A percentile compares a stretch with the other conserved stretches of the same genome.
Conservation (phyloP, 345 rosid species). For the Kandelia obovata region DNA sequence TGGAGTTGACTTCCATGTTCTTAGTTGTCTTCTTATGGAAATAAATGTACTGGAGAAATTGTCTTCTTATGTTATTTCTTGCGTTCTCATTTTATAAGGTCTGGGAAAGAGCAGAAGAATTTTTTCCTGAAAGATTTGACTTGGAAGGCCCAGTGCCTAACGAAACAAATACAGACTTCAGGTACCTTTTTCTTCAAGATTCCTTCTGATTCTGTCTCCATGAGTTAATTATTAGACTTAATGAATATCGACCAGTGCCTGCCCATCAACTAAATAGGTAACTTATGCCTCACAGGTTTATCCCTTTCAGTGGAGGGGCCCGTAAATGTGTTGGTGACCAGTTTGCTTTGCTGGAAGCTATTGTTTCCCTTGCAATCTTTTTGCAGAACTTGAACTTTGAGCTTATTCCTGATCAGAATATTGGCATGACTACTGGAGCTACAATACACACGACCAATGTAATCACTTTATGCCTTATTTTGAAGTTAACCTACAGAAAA, state of each 20-base stretch:
- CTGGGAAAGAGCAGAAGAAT: conserved; percentile 93
- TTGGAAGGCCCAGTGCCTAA: conserved; percentile 77
- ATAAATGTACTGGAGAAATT: background rate
- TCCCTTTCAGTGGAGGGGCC: conserved; percentile 96
- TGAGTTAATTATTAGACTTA: background rate
- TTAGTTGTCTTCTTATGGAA: no score
- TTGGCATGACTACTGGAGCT: conserved; percentile 93
- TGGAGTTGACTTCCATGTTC: no score
- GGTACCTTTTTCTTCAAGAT: conserved; percentile 35
- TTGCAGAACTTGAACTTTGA: conserved; percentile 71
- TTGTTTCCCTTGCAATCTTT: conserved; percentile 72
- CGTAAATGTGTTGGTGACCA: conserved; percentile 96
- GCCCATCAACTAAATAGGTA: background rate
- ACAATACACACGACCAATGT: conserved; percentile 90
- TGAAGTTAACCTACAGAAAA: background rate
- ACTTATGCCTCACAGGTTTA: conserved; percentile 46
- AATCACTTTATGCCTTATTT: conserved; percentile 15
- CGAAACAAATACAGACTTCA: conserved; percentile 88
- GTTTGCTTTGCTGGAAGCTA: conserved; percentile 86
- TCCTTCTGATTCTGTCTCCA: background rate
- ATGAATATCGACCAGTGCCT: background rate
- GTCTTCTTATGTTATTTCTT: conserved; percentile 3
- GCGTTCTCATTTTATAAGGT: conserved; percentile 45
- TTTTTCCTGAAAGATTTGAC: conserved; percentile 79
- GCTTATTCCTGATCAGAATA: conserved; percentile 81